Percentiles rank a stretch among this genome's conserved stretches.
Evolutionary conservation across 1,139 yeast genomes (phyloP).

Genomic region (Kodamaea plutei): DNA sequence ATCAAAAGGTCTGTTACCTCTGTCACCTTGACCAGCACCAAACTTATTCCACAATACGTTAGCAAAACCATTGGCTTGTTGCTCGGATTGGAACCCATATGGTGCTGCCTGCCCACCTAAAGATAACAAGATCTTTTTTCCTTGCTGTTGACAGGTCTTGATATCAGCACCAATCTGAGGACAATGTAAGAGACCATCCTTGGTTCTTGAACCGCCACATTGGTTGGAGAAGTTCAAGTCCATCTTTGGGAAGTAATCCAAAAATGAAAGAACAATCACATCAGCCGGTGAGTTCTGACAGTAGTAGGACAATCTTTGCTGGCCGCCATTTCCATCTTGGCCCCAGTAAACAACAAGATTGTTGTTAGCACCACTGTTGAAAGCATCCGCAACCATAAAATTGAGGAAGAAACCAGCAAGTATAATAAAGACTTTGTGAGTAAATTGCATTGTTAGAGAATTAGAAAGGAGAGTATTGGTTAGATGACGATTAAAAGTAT

Average conservation of each 20-base stretch:
- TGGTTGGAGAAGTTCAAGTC: slow-evolving; percentile 15
- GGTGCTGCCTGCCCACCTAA: slow-evolving; percentile 16
- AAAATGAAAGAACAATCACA: slow-evolving; percentile 15
- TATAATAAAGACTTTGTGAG: slow-evolving; percentile 4
- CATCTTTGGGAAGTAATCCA: slow-evolving; percentile 12
- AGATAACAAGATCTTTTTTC: slow-evolving; percentile 16
- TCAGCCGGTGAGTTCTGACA: slow-evolving; percentile 14
- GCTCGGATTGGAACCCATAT: slow-evolving; percentile 13
- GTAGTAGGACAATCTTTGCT: slow-evolving; percentile 13
- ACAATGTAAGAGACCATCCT: slow-evolving; percentile 15
- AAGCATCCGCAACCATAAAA: slow-evolving; percentile 4
- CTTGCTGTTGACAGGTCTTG: slow-evolving; percentile 14
- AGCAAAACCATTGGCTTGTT: slow-evolving; percentile 14
- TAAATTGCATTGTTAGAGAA: not conserved
- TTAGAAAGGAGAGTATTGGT: not conserved
- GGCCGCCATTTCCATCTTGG: slow-evolving; percentile 16
- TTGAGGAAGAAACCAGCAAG: not conserved
- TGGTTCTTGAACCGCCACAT: slow-evolving; percentile 12
- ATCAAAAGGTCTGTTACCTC: slow-evolving; percentile 15
- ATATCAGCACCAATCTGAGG: slow-evolving; percentile 15
- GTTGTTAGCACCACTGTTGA: slow-evolving; percentile 5
- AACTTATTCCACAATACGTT: slow-evolving; percentile 15
- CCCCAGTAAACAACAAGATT: slow-evolving; percentile 19
- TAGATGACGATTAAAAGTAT: not conserved
- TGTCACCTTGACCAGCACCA: slow-evolving; percentile 15